A percentile compares a stretch with the other conserved stretches of the same genome.
Conservation (phyloP, 257 asterid species). For the Primulina tabacum region DNA sequence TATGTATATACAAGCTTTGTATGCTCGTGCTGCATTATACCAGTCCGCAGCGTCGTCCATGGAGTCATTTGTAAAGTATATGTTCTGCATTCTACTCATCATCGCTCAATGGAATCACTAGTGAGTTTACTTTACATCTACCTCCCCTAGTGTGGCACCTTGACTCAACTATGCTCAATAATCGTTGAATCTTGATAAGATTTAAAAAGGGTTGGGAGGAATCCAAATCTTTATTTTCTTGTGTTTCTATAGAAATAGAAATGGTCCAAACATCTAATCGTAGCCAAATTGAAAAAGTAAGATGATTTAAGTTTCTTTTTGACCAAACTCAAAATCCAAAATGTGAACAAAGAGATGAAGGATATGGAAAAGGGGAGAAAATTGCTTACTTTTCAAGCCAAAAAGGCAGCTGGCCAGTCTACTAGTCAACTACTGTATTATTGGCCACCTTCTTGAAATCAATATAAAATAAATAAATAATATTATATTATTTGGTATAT, state of each 20-base stretch:
- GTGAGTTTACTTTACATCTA: not conserved
- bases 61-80: slow-evolving; percentile 26
- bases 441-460: not conserved
- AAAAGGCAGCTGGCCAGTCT: slow-evolving; percentile 19
- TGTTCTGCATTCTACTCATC: slow-evolving; percentile 19
- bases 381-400: slow-evolving; percentile 18
- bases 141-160: not conserved
- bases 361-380: slow-evolving; percentile 29
- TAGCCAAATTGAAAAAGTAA: slow-evolving; percentile 5
- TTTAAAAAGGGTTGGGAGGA: slow-evolving; percentile 30
- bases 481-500: not conserved
- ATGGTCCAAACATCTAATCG: not conserved
- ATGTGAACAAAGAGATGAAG: slow-evolving; percentile 15
- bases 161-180: not conserved
- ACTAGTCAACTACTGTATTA: slow-evolving; percentile 28
- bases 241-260: not conserved
- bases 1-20: slow-evolving; percentile 22
- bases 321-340: slow-evolving; percentile 17
- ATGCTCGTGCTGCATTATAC: slow-evolving; percentile 8
- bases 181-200: not conserved
- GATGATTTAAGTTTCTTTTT: slow-evolving; percentile 4
- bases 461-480: too few relatives aligned
- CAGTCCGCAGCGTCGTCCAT: slow-evolving; percentile 18
- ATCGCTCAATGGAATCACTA: slow-evolving; percentile 19
- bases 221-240: slow-evolving; percentile 4